Evolutionary conservation across 306 rosid genomes (phyloP), one percentile per base, ranked within the genome.

Genomic region (Dryas octopetala): DNA sequence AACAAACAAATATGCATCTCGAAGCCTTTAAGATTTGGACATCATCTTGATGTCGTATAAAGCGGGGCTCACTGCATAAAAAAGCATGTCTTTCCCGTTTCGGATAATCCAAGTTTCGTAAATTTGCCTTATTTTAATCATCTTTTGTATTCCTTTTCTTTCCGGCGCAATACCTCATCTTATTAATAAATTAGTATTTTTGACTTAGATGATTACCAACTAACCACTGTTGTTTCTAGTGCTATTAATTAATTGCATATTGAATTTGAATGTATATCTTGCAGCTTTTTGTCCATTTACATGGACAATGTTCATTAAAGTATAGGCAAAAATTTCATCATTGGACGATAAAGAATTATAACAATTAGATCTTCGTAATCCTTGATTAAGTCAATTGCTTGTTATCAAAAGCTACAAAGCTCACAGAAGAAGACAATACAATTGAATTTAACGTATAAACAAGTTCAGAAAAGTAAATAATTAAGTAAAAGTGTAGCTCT

Each of bases 361-460:
- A 13, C 15, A 47, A 67, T 7, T 47, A n/a, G 61, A 57, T 76
- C 50, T 57, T 9, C 28, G 28, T 1, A 49, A 55, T 76, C 79
- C 47, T 67, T 26, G 26, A 47, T 6, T 71, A 62, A 52, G 79
- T 75, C 73, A 53, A 64, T 65, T 61, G 68, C 40, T 61, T 15
- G 47, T 16, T 66, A 57, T 50, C 28, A 15, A 45, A 46, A 19
- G 32, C 72, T 43, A 44, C 43, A 17, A 23, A 40, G 68, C 57
- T 43, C 41, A 15, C 13, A 75, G 43, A 66, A 19, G 44, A 44
- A 65, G 79, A 75, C n/a, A 73, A 59, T 7, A 44, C 16, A 46
- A 16, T 41, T 60, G n/a, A 68, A 68, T 4, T 68, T 7, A 1
- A 2, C 46, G 13, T 49, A 47, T 2, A 55, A 7, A 55, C 9